Evolutionary conservation across 2,329 filamentous ascomycete species (phyloP).

Genomic region (Byssoonygena ceratinophila): DNA sequence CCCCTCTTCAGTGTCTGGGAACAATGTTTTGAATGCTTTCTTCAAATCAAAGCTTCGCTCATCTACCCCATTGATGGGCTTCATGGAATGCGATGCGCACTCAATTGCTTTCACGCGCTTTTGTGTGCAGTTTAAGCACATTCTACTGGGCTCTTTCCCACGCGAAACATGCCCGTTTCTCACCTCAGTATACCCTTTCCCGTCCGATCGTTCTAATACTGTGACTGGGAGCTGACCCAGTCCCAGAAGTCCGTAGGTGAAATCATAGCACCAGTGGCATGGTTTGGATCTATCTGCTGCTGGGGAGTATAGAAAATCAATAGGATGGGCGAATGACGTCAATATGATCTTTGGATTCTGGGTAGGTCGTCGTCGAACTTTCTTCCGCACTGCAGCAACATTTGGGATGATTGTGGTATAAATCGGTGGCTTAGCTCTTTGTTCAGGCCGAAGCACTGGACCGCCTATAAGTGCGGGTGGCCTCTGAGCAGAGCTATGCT

Average conservation of each 20-base stretch:
- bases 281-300: constrained; percentile 13
- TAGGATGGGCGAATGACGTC: constrained; percentile 34
- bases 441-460: not conserved
- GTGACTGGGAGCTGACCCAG: constrained; percentile 27
- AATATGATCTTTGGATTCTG: constrained; percentile 20
- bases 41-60: constrained; percentile 18
- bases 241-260: constrained; percentile 34
- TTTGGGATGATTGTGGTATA: constrained; percentile 10
- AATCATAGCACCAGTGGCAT: constrained; percentile 36
- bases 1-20: constrained; percentile 15
- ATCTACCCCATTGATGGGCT: constrained; percentile 19
- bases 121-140: constrained; percentile 33
- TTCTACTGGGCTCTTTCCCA: constrained; percentile 25
- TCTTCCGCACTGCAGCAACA: not conserved
- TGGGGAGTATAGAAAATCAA: constrained; percentile 29
- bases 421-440: not conserved
- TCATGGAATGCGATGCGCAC: constrained; percentile 28
- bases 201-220: constrained; percentile 28
- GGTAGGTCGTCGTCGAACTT: not conserved
- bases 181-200: constrained; percentile 32
- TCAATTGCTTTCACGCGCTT: constrained; percentile 26
- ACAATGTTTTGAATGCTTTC: constrained; percentile 22
- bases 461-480: too few species aligned
- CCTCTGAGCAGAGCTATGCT: not conserved
- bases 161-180: constrained; percentile 28